phyloP scores from a whole-genome alignment of 805 yeast species.

The Hanseniaspora lachancei region DNA sequence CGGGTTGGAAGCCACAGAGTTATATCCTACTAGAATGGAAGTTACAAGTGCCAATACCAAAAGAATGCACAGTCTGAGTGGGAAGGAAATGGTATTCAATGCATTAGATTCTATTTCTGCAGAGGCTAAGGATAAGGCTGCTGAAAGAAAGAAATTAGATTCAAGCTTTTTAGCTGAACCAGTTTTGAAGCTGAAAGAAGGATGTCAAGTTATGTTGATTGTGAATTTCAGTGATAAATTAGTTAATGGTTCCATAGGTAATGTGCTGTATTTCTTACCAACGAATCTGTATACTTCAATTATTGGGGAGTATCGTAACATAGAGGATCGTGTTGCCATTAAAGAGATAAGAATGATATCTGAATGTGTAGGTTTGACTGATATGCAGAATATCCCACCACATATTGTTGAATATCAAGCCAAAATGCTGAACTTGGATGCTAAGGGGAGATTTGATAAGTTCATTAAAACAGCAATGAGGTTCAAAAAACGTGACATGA shows the following conservation, averaged over 20 bases:
- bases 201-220: conserved; percentile 90
- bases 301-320: conserved; percentile 19
- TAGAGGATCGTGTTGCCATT: conserved; percentile 21
- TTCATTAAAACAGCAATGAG: conserved; percentile 4
- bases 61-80: conserved; percentile 38
- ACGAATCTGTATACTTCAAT: conserved; percentile 19
- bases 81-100: conserved; percentile 33
- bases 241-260: conserved; percentile 88
- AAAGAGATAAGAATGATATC: conserved; percentile 26
- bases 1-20: conserved; percentile 78
- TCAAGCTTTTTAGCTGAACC: conserved; percentile 59
- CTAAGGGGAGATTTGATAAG: conserved; percentile 10
- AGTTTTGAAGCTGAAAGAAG: conserved; percentile 51
- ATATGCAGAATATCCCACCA: conserved; percentile 17
- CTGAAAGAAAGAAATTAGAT: conserved; percentile 32
- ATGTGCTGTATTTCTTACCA: conserved; percentile 35
- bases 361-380: conserved; percentile 22
- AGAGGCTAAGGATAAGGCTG: conserved; percentile 15
- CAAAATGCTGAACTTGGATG: neutral
- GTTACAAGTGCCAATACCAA: conserved; percentile 62
- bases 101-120: conserved; percentile 33
- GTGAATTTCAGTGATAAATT: conserved; percentile 63
- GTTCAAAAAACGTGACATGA: conserved; percentile 6
- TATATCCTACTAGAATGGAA: conserved; percentile 74
- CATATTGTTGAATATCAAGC: conserved; percentile 22